Percentiles rank a stretch among this genome's conserved stretches.
Evolutionary conservation across 2,329 filamentous ascomycete genomes (phyloP).

Genomic region (Penicillium glabrum): DNA sequence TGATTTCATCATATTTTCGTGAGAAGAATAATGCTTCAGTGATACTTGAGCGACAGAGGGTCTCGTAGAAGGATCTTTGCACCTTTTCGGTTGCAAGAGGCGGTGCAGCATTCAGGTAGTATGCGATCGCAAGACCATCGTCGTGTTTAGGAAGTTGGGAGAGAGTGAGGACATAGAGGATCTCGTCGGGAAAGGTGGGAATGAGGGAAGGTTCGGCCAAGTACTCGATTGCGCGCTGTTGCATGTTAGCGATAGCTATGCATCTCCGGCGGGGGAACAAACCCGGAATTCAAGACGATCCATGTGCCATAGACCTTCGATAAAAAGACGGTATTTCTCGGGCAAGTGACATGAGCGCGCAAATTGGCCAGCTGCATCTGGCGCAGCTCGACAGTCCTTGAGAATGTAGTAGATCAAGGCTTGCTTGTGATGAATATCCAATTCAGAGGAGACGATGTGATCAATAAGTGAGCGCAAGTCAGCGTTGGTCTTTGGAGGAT

Average conservation of each 20-base stretch:
- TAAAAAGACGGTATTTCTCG: conserved; percentile 74
- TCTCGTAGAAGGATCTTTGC: conserved; percentile 66
- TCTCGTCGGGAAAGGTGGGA: conserved; percentile 80
- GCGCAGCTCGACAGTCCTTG: conserved; percentile 65
- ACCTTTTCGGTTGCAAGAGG: conserved; percentile 65
- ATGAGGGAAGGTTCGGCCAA: conserved; percentile 77
- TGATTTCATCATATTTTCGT: conserved; percentile 61
- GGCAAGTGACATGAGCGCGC: conserved; percentile 66
- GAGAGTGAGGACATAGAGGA: conserved; percentile 67
- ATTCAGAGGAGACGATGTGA: conserved; percentile 64
- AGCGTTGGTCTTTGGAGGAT: conserved; percentile 70
- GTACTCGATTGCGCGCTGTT: conserved; percentile 67
- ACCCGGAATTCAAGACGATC: conserved; percentile 70
- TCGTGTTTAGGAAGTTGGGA: conserved; percentile 58
- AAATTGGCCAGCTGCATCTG: conserved; percentile 59
- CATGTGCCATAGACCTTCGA: conserved; percentile 78
- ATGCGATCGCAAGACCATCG: conserved; percentile 68
- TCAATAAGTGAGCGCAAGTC: conserved; percentile 69
- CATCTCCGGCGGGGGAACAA: conserved; percentile 1
- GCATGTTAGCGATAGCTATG: conserved; percentile 10
- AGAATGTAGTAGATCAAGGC: conserved; percentile 82
- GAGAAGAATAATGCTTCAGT: conserved; percentile 74
- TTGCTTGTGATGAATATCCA: conserved; percentile 74
- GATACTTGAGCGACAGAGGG: conserved; percentile 66
- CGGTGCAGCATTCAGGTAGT: conserved; percentile 74